These are phyloP conservation scores for Aspergillus awamori DNA, from an alignment of 2,329 filamentous ascomycete genomes.

Conservation along the genomic window DNA sequence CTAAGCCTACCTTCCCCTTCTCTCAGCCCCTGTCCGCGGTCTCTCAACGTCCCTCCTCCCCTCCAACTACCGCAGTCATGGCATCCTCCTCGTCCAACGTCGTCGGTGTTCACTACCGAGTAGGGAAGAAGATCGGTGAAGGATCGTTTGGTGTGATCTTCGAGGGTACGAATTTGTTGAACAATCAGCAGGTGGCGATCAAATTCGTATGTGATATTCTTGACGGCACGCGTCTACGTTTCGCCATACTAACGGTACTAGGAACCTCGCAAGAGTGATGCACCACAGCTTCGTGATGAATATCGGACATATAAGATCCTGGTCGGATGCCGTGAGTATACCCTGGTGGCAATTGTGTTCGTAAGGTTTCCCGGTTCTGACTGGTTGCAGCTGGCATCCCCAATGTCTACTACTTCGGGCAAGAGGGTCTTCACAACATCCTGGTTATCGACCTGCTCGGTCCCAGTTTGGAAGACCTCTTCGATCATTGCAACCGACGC, in stretches of 20 bases:
- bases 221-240: background rate
- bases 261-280: conserved; percentile 99
- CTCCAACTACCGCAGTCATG: conserved; percentile 54
- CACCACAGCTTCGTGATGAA: conserved; percentile 95
- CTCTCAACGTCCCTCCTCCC: conserved; percentile 9
- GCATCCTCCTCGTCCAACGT: conserved; percentile 92
- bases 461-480: conserved; percentile 92
- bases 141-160: conserved; percentile 98
- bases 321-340: conserved; percentile 91
- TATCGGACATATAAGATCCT: conserved; percentile 99
- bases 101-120: conserved; percentile 96
- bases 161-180: conserved; percentile 96
- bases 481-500: conserved; percentile 93
- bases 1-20: conserved; percentile 12
- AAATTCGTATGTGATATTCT: conserved; percentile 77
- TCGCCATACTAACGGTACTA: conserved; percentile 44
- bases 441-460: conserved; percentile 96
- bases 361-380: conserved; percentile 36
- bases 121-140: conserved; percentile 99
- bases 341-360: conserved; percentile 17
- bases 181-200: conserved; percentile 99
- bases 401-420: conserved; percentile 99
- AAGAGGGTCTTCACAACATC: conserved; percentile 98
- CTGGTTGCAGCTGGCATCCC: conserved; percentile 79
- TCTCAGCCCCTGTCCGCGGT: conserved; percentile 19